Evolutionary conservation across 148 eudicot species (phyloP), one percentile per base, ranked within the genome.

Genomic region (Camellia granthamiana): DNA sequence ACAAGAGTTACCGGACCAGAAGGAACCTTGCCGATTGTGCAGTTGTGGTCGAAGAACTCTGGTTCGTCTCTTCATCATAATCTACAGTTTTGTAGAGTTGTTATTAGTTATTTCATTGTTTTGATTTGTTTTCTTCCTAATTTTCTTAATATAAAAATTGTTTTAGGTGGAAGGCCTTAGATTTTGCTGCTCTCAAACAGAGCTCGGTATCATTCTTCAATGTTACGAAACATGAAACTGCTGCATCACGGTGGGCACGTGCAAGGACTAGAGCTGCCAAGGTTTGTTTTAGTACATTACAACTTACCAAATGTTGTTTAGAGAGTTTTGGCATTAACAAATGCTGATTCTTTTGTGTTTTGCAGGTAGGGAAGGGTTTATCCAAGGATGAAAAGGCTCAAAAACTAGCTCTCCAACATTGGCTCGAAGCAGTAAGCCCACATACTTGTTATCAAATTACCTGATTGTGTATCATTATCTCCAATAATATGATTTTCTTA

Each of bases 91-190:
- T 1, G 6, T 55, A 38, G 3, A n/a, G n/a, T 12, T 43, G 52
- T 56, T 68, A 19, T 38, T 58, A 21, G 19, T 74, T 16, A 54
- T 74, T 56, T 55, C 65, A 38, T 3, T 59, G 42, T 55, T 59
- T 6, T 46, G 56, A 73, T 76, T 46, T 21, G 3, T 68, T 69
- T 58, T 2, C n/a, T 42, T 23, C 12, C 49, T 66, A 44, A 6
- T 46, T 46, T 23, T 7, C 30, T 38, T 6, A 21, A 43, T 23
- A 60, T n/a, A 0, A 11, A 65, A 46, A 9, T 44, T 30, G n/a
- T 76, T 81, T 14, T 76, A 84, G 86, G 86, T 84, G 86, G 86
- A 84, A 84, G 83, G 83, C 83, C 74, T 80, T 84, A 46, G 86
- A 84, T 63, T 84, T 74, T 64, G 86, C 83, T 49, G 83, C 86